Percentiles rank a stretch among this genome's conserved stretches.
Evolutionary conservation across 495 filamentous ascomycete genomes (phyloP).

Genomic region (Xylaria curta): DNA sequence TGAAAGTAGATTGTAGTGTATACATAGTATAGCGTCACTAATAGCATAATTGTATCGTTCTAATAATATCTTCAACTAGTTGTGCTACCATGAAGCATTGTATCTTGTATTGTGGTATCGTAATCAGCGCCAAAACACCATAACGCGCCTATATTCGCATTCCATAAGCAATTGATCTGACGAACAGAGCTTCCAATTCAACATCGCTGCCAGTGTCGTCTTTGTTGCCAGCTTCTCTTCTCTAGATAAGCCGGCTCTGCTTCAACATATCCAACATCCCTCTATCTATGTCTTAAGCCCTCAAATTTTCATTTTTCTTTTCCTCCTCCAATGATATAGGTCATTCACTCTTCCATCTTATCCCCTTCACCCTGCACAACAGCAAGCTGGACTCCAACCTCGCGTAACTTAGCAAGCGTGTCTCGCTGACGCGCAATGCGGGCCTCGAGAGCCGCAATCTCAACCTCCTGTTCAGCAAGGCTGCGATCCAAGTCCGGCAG

Average conservation of each 20-base stretch:
- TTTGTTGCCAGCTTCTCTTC: background rate
- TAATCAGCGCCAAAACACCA: constrained; percentile 28
- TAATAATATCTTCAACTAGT: background rate
- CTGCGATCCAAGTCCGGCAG: constrained; percentile 77
- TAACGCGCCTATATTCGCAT: constrained; percentile 8
- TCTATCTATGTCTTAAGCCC: background rate
- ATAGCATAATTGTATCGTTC: background rate
- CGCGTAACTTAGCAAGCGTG: constrained; percentile 53
- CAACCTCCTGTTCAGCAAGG: constrained; percentile 78
- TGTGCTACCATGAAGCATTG: background rate
- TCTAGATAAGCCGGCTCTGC: background rate
- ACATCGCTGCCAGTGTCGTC: constrained; percentile 23
- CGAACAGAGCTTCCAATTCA: background rate
- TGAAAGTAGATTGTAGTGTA: background rate
- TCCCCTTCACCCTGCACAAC: constrained; percentile 39
- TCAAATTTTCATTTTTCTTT: background rate
- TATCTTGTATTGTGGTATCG: constrained; percentile 25
- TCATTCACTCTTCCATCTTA: constrained; percentile 30
- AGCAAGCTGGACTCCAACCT: constrained; percentile 49
- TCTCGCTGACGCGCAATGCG: constrained; percentile 64
- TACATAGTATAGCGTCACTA: background rate
- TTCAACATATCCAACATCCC: background rate
- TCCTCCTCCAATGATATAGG: background rate
- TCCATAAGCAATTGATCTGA: background rate
- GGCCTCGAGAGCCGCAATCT: constrained; percentile 78